Evolutionary conservation across 306 rosid species (phyloP), one percentile per base, ranked within the genome.

Genomic region (Prunus campanulata): DNA sequence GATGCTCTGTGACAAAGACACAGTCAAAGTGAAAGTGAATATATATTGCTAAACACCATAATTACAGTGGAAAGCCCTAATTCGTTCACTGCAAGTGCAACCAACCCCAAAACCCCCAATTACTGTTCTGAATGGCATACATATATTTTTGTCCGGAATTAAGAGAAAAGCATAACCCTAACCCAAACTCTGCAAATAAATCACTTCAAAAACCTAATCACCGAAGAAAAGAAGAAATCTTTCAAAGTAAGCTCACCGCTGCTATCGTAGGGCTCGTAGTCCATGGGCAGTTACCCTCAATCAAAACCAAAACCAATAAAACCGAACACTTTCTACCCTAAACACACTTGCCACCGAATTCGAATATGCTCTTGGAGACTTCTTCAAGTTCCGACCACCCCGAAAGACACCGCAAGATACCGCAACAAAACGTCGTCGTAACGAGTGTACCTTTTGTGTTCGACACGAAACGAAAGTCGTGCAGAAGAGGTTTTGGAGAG

Each of bases 221-320:
- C 49, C 55, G 12, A 44, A n/a, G 12, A 30, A n/a, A n/a, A 75
- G 59, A 6, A 54, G 61, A 49, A 44, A 77, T 79, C 25, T 70
- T 69, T 2, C 8, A 68, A 27, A 74, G 73, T 61, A 62, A 85
- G 75, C 88, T 85, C 61, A 94, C 98, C 98, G 73, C 98, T 94
- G 84, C 98, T 94, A 74, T 94, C 98, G 78, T 84, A 91, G 72
- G 96, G 97, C 88, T 90, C 96, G 91, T 90, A 86, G 81, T 91
- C 97, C 98, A 94, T 91, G 82, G 93, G 90, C 92, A 90, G 91
- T 68, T 86, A 75, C 39, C 66, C 35, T 44, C 30, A 44, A 39
- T 44, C 51, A 66, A 44, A 44, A n/a, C 47, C 44, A 39, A 39
- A 56, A 56, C 11, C 62, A 7, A 46, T 30, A 39, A 46, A 66